Base-by-base conservation (phyloP, 1,284 basidiomycete genomes). In the Neolentinus lepideus region DNA sequence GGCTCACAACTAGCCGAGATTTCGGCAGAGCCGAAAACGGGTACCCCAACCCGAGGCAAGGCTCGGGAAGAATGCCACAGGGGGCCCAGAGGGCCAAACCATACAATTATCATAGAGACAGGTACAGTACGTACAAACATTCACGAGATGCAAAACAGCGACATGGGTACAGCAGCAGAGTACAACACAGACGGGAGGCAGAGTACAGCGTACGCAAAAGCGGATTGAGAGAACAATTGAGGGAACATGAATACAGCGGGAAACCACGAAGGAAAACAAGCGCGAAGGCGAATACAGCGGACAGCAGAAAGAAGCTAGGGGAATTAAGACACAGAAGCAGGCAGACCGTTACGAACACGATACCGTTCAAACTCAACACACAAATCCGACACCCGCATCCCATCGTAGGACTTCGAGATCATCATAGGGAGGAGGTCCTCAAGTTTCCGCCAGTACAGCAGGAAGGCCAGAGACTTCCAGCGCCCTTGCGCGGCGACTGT, bases 391-490 rank as follows among this genome's bases (percentile, higher is more conserved):
- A 35, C 16, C 9, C 33, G 16, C 9, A 9, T 35, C 16, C 9
- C 16, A 9, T 35, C 33, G 16, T 35, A 35, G 33, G 33, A 35
- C 33, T 35, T 35, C 9, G 33, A 35, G 33, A 35, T 35, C 33
- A 16, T 35, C 9, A 35, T 9, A 9, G 33, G 33, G 16, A 35
- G 33, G 9, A 35, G 16, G 9, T 35, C 9, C 33, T 35, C 33
- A 9, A 35, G 33, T n/a, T 16, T 35, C 33, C 33, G 16, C 33
- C 33, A 35, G 33, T 35, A 35, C 10, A 21, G 21, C 1, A 59
- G 52, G 45, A 63, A 66, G 0, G 64, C 59, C 26, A 63, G 61
- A 1, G 64, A 66, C 4, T 46, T 50, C 65, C 64, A 66, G 1
- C 61, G 19, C 0, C 64, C 65, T 24, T 54, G n/a, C 3, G 46